Evolutionary conservation across 2,329 filamentous ascomycete species (phyloP).

Genomic region (Penicillium sp.): DNA sequence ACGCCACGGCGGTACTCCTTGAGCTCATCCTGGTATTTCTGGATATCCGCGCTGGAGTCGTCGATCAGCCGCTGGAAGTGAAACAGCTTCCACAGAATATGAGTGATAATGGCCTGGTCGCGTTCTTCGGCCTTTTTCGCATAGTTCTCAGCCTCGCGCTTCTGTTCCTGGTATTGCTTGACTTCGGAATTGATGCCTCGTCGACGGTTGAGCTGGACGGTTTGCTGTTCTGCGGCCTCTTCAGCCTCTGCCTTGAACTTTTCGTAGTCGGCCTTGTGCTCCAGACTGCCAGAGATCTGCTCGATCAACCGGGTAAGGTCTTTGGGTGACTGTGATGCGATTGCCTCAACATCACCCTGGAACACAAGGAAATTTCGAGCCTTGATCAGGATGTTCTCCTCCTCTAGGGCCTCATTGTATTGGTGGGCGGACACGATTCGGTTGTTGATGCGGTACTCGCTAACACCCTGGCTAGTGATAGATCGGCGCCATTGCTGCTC

Average conservation of each 20-base stretch:
- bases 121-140: slow-evolving; percentile 86
- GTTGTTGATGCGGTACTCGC: slow-evolving; percentile 97
- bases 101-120: slow-evolving; percentile 85
- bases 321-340: slow-evolving; percentile 90
- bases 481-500: slow-evolving; percentile 94
- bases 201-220: slow-evolving; percentile 81
- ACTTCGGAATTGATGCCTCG: slow-evolving; percentile 97
- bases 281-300: slow-evolving; percentile 93
- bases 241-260: slow-evolving; percentile 81
- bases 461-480: slow-evolving; percentile 83
- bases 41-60: slow-evolving; percentile 83
- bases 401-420: slow-evolving; percentile 89
- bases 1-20: slow-evolving; percentile 89
- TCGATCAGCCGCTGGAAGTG: slow-evolving; percentile 94
- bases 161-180: slow-evolving; percentile 96
- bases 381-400: slow-evolving; percentile 96
- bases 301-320: slow-evolving; percentile 93
- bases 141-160: slow-evolving; percentile 90
- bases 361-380: slow-evolving; percentile 97
- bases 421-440: slow-evolving; percentile 81
- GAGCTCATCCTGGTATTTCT: slow-evolving; percentile 89
- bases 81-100: slow-evolving; percentile 95
- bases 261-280: slow-evolving; percentile 94
- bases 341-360: slow-evolving; percentile 95
- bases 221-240: slow-evolving; percentile 82